Evolutionary conservation across 345 rosid species (phyloP).

Genomic region (Odontarrhena argentea): DNA sequence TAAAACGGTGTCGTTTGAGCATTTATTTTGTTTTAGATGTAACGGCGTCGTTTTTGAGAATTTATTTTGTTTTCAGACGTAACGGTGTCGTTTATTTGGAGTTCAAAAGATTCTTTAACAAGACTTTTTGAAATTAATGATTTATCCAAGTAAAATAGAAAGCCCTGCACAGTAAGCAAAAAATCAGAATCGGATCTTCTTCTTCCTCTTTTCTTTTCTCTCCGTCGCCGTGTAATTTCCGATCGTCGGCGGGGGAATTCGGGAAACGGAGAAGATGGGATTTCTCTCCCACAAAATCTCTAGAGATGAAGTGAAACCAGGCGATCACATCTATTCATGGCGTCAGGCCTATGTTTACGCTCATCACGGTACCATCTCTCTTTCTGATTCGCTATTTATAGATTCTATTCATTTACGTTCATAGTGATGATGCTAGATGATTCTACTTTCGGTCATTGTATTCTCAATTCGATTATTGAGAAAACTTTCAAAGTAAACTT

Average conservation of each 20-base stretch:
- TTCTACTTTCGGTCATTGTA: neutral
- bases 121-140: neutral
- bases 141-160: neutral
- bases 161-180: conserved; percentile 29
- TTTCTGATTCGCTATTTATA: neutral
- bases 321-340: conserved; percentile 92
- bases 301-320: conserved; percentile 59
- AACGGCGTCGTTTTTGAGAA: too few species aligned
- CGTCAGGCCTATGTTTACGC: conserved; percentile 70
- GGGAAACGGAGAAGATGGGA: conserved; percentile 51
- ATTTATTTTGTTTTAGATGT: too few species aligned
- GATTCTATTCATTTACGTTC: conserved; percentile 1
- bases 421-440: neutral
- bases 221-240: conserved; percentile 24
- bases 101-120: too few species aligned
- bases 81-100: neutral
- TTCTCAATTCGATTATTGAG: conserved; percentile 6
- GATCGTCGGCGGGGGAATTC: conserved; percentile 33
- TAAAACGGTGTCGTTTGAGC: neutral
- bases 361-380: conserved; percentile 62
- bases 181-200: neutral
- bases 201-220: conserved; percentile 1
- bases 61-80: too few species aligned
- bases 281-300: conserved; percentile 59
- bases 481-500: conserved; percentile 1